Percentiles rank a stretch among this genome's conserved stretches.
Conservation (phyloP, 805 yeast species). For the Yarrowia osloensis region DNA sequence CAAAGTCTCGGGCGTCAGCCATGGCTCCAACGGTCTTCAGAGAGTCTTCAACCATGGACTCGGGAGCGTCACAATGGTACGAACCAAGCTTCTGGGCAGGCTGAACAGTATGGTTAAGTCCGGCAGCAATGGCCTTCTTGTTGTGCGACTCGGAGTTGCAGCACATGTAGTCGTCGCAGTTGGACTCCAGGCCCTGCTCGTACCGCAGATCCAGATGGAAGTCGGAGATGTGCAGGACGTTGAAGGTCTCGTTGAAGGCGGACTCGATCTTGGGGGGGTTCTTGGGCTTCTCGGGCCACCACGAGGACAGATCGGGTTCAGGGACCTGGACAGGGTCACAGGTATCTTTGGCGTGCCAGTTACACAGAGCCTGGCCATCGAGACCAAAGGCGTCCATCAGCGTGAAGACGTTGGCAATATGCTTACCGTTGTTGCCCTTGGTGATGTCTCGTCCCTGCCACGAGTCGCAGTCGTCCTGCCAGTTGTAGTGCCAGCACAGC, state of each 20-base stretch:
- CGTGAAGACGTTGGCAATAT: constrained; percentile 54
- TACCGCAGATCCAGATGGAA: constrained; percentile 60
- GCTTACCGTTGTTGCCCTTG: constrained; percentile 9
- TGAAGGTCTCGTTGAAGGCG: constrained; percentile 47
- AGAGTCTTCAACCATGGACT: constrained; percentile 58
- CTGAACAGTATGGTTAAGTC: constrained; percentile 38
- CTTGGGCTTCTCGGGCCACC: constrained; percentile 48
- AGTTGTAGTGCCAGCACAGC: constrained; percentile 18
- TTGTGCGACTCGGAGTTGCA: constrained; percentile 47
- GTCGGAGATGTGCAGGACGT: constrained; percentile 67
- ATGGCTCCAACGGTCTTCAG: constrained; percentile 49
- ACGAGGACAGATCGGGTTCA: not conserved
- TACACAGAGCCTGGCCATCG: constrained; percentile 61
- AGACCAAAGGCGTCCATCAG: constrained; percentile 54
- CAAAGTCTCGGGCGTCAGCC: constrained; percentile 48
- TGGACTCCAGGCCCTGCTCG: constrained; percentile 50
- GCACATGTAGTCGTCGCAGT: constrained; percentile 56
- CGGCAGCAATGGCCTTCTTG: constrained; percentile 15
- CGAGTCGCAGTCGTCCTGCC: constrained; percentile 16
- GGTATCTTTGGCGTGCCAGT: constrained; percentile 42
- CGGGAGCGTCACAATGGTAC: constrained; percentile 71
- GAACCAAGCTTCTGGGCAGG: constrained; percentile 66
- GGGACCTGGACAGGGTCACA: not conserved
- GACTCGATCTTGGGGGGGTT: constrained; percentile 49
- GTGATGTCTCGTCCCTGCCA: constrained; percentile 15